Base-by-base conservation (phyloP, 2,329 filamentous ascomycete genomes). In the Plectosphaerella plurivora region DNA sequence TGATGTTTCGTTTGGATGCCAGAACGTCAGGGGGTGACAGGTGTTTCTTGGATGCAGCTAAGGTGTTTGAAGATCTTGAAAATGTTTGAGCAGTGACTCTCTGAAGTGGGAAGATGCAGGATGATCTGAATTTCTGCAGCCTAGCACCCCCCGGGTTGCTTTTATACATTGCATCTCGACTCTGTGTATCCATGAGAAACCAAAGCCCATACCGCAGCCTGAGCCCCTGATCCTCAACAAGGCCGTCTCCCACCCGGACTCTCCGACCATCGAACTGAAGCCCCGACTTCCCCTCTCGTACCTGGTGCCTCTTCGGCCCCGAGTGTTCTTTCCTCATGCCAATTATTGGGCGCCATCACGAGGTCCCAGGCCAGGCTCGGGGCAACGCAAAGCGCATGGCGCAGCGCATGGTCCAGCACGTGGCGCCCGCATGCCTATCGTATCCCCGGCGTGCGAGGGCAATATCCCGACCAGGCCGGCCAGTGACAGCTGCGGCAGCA, bases 271-370 rank as follows among this genome's bases (percentile, higher is more conserved):
- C 49, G 46, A 33, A 22, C 28, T 35, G 37, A 46, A 25, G 28
- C 42, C 44, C 8, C 35, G 39, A n/a, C 25, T 15, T 22, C 45
- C 56, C 47, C 52, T 9, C 39, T 37, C 51, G 50, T 53, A 48
- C 45, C 51, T 47, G 25, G 46, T 46, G 45, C 47, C 50, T 54
- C 47, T 15, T 6, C n/a, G 12, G 25, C 33, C 37, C 20, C 15
- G 20, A n/a, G 11, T 25, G 37, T 3, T 45, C 48, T 53, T 18
- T 9, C 24, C 42, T 48, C 37, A 39, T 50, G 50, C 54, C 50
- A 58, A 58, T 62, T 56, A 57, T 58, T 60, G 55, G 46, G 55
- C 55, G 60, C 59, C 60, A 59, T 55, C 57, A 59, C 60, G 53
- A 57, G 53, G 8, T 33, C 28, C 28, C 28, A 33, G 33, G 16